These are phyloP conservation scores for Leccinum longicurvipes DNA, from an alignment of 768 basidiomycete genomes.

Conservation along the genomic window DNA sequence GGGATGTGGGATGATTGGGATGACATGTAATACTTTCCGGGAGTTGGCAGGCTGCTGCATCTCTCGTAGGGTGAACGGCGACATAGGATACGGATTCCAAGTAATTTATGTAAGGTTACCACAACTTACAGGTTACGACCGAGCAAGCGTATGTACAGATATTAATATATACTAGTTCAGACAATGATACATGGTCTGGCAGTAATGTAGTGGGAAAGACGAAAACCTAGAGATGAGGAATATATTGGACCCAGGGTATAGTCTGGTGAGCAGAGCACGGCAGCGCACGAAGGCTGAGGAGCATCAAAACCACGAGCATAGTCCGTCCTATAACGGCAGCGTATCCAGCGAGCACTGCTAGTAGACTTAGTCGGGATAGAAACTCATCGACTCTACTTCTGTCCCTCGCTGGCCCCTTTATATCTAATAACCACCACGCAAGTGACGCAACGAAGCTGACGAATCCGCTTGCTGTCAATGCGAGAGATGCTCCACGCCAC, in stretches of 20 bases:
- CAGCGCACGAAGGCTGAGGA: neutral
- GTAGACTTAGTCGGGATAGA: no score
- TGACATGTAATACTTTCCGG: conserved; percentile 36
- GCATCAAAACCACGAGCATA: neutral
- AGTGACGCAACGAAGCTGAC: no score
- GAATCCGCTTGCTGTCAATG: neutral
- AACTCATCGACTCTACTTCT: no score
- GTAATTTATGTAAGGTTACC: conserved; percentile 16
- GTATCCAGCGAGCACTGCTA: no score
- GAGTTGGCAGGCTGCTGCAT: neutral
- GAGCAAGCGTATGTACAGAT: conserved; percentile 12
- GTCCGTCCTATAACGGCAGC: neutral
- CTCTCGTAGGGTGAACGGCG: neutral
- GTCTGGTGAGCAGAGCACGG: neutral
- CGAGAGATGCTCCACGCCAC: neutral
- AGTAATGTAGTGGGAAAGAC: neutral
- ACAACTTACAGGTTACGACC: neutral
- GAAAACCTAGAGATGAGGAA: neutral
- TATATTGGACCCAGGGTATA: neutral
- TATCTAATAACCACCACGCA: no score
- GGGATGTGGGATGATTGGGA: conserved; percentile 74
- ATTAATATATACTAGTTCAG: neutral
- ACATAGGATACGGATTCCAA: conserved; percentile 1
- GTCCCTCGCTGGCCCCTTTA: no score
- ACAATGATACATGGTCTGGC: neutral